Percentiles rank a stretch among this genome's conserved stretches.
Conservation (phyloP, 495 filamentous ascomycete genomes). For the Neurospora tetraspora region DNA sequence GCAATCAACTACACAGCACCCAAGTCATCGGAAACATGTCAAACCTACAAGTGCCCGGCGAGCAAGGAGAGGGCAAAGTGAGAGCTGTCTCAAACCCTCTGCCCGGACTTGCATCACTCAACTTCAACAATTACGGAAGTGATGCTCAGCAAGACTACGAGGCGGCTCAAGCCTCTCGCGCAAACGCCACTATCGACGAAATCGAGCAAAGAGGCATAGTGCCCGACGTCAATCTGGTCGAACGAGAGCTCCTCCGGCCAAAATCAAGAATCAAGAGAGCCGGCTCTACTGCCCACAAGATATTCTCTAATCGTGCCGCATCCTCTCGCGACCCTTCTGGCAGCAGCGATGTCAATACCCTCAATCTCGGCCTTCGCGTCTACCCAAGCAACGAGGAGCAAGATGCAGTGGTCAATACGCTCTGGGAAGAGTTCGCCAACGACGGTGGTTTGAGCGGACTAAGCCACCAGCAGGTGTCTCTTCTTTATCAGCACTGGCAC, state of each 20-base stretch:
- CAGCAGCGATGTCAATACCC: background rate
- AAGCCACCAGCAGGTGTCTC: background rate
- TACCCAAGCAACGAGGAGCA: background rate
- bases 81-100: background rate
- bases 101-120: background rate
- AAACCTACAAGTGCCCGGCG: background rate
- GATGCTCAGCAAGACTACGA: constrained; percentile 1
- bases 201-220: constrained; percentile 15
- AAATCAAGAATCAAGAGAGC: background rate
- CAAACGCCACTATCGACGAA: constrained; percentile 10
- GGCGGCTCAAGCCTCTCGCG: constrained; percentile 7
- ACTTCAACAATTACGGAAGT: background rate
- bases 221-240: constrained; percentile 7
- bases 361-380: background rate
- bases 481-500: background rate
- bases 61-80: background rate
- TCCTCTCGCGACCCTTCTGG: background rate
- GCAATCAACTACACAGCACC: background rate
- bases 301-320: constrained; percentile 1
- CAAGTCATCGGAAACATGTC: background rate
- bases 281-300: background rate
- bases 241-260: background rate
- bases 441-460: background rate
- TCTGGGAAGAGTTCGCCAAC: background rate
- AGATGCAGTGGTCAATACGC: background rate